Conservation (phyloP, 129 eudicot species). For the Ambrosia trifida region DNA sequence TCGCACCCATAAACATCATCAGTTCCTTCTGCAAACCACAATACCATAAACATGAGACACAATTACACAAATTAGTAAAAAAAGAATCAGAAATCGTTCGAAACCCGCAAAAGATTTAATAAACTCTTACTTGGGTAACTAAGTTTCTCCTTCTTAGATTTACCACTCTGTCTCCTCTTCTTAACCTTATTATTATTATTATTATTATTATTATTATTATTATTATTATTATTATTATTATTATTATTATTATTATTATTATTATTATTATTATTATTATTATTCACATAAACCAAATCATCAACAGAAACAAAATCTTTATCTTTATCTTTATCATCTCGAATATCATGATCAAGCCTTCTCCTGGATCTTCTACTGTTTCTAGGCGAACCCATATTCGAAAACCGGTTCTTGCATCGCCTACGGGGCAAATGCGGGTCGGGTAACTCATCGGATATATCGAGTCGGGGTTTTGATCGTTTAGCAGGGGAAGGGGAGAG, state of each 20-base stretch:
- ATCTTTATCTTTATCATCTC: slow-evolving; percentile 68
- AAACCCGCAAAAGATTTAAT: background rate
- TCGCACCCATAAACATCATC: slow-evolving; percentile 52
- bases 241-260: too few species aligned
- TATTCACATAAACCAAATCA: slow-evolving; percentile 44
- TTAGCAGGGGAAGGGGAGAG: slow-evolving; percentile 77
- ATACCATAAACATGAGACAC: slow-evolving; percentile 5
- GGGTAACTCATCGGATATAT: slow-evolving; percentile 40
- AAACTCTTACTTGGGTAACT: slow-evolving; percentile 51
- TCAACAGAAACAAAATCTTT: slow-evolving; percentile 48
- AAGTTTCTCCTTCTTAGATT: slow-evolving; percentile 60
- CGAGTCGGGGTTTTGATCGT: slow-evolving; percentile 55
- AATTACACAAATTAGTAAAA: background rate
- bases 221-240: too few species aligned
- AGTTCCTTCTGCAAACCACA: slow-evolving; percentile 40
- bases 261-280: slow-evolving; percentile 36
- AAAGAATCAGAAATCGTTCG: background rate
- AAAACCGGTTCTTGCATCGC: slow-evolving; percentile 46
- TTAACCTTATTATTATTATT: slow-evolving; percentile 40
- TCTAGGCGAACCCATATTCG: slow-evolving; percentile 59
- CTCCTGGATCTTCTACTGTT: slow-evolving; percentile 62
- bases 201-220: too few species aligned
- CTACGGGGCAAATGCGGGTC: slow-evolving; percentile 51
- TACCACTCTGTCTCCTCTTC: slow-evolving; percentile 64
- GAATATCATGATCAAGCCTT: slow-evolving; percentile 54